Conservation (phyloP, 1,139 yeast genomes). For the Geotrichum carabidarum region DNA sequence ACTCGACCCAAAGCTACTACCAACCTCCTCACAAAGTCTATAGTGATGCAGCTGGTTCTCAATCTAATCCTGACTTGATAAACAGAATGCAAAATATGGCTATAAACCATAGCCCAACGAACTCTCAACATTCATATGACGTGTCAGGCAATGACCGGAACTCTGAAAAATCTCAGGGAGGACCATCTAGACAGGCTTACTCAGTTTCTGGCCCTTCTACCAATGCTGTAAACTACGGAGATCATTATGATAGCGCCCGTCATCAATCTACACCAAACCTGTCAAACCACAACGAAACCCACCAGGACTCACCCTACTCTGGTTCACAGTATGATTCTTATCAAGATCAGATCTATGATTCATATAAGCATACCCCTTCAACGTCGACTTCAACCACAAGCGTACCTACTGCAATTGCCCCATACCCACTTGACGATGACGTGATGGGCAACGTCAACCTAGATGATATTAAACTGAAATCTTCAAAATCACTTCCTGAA, state of each 20-base stretch:
- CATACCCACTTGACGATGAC: constrained; percentile 21
- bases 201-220: too few species aligned
- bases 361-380: constrained; percentile 3
- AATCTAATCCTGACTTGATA: constrained; percentile 25
- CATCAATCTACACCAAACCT: constrained; percentile 14
- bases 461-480: constrained; percentile 6
- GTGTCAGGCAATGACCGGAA: too few species aligned
- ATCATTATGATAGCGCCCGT: neutral
- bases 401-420: constrained; percentile 11
- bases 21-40: neutral
- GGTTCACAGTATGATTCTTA: neutral
- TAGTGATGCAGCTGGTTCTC: constrained; percentile 1
- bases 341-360: constrained; percentile 3
- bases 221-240: too few species aligned
- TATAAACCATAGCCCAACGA: constrained; percentile 13
- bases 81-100: constrained; percentile 21
- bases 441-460: constrained; percentile 15
- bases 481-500: too few species aligned
- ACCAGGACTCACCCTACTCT: neutral
- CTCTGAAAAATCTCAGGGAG: too few species aligned
- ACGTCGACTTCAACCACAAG: constrained; percentile 11
- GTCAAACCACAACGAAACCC: neutral
- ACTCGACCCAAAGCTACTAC: neutral
- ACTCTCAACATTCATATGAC: too few species aligned
- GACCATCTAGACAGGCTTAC: too few species aligned